Conservation (phyloP, 805 yeast genomes). For the Debaryomyces maramus region DNA sequence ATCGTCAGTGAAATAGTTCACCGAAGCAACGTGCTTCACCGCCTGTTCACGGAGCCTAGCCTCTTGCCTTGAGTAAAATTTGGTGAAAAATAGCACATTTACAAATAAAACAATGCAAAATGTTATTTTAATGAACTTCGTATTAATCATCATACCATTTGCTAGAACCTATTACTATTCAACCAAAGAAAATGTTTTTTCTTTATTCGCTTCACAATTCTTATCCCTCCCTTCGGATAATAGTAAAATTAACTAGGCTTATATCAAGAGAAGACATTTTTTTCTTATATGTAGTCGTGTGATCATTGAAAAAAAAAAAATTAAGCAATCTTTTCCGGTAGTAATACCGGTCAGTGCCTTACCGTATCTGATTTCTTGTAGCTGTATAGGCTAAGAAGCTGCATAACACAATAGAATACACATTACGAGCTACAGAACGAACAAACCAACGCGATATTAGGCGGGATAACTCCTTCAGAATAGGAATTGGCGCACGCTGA, state of each 20-base stretch:
- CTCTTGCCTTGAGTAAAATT: conserved; percentile 19
- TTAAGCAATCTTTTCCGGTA: too few relatives aligned
- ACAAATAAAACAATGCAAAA: conserved; percentile 20
- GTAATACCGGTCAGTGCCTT: too few relatives aligned
- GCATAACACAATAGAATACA: too few relatives aligned
- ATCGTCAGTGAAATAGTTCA: conserved; percentile 21
- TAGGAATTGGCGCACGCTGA: too few relatives aligned
- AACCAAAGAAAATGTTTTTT: background rate
- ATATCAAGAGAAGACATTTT: conserved; percentile 1
- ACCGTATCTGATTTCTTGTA: too few relatives aligned
- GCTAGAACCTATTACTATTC: conserved; percentile 1
- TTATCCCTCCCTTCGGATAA: too few relatives aligned
- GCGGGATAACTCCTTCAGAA: too few relatives aligned
- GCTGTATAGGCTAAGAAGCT: too few relatives aligned
- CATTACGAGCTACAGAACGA: too few relatives aligned
- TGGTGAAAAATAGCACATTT: conserved; percentile 21
- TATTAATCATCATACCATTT: conserved; percentile 12
- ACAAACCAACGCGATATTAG: too few relatives aligned
- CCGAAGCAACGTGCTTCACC: conserved; percentile 11
- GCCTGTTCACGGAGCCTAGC: conserved; percentile 15
- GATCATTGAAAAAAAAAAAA: background rate
- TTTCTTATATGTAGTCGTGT: background rate
- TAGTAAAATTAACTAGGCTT: background rate
- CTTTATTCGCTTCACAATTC: too few relatives aligned
- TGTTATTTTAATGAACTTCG: conserved; percentile 15